These are phyloP conservation scores for Termitomyces sp. DNA, from an alignment of 768 basidiomycete species.

Conservation along the genomic window DNA sequence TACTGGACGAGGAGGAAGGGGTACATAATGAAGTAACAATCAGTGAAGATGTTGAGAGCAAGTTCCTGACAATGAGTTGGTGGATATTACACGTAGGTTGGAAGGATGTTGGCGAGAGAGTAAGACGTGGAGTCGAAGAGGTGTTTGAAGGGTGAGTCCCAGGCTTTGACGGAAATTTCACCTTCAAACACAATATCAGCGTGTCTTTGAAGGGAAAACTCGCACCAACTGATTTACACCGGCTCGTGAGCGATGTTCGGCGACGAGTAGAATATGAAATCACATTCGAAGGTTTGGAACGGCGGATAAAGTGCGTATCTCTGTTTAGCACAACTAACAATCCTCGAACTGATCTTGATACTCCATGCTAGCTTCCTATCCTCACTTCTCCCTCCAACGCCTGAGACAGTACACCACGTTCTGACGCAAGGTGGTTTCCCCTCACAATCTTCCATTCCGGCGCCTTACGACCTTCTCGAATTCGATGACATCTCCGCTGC, in stretches of 20 bases:
- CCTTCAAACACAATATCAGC: constrained; percentile 29
- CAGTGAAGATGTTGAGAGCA: constrained; percentile 65
- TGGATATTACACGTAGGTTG: constrained; percentile 92
- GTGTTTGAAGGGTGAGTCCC: constrained; percentile 75
- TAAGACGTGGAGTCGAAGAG: constrained; percentile 70
- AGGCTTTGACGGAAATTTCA: neutral
- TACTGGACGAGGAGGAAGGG: constrained; percentile 19
- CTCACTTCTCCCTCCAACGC: constrained; percentile 70
- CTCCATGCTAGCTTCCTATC: constrained; percentile 53
- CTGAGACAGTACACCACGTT: constrained; percentile 64
- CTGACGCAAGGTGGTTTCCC: constrained; percentile 59
- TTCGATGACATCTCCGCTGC: constrained; percentile 17
- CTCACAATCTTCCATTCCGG: constrained; percentile 21
- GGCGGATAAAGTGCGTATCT: constrained; percentile 45
- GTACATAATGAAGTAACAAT: constrained; percentile 26
- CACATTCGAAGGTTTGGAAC: constrained; percentile 54
- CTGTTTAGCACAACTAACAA: neutral
- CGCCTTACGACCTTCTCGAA: constrained; percentile 25
- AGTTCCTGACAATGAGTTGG: constrained; percentile 86
- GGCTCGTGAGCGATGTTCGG: constrained; percentile 68
- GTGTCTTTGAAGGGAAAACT: constrained; percentile 81
- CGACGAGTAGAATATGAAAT: constrained; percentile 70
- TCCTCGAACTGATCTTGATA: neutral
- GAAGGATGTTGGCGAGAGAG: constrained; percentile 75
- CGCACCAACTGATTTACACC: constrained; percentile 61